Evolutionary conservation across 1,139 yeast genomes (phyloP), one percentile per base, ranked within the genome.

Genomic region (Yueomyces sp.): DNA sequence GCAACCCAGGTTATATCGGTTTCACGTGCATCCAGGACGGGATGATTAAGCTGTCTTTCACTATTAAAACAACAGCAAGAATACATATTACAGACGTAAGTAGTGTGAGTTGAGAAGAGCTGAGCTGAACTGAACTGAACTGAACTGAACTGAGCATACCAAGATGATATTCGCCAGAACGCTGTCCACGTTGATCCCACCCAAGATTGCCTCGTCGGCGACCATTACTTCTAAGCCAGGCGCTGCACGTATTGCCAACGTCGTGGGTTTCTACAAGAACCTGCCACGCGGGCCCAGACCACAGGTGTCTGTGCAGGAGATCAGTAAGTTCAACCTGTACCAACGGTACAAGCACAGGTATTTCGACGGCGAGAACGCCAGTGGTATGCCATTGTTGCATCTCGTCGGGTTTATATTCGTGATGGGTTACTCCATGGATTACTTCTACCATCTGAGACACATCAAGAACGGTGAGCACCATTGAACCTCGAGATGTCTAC

Each of bases 121-220:
- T 19, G 19, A 19, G 19, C 19, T 19, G 19, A 19, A 19, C 19
- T 1, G 19, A 19, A 12, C 12, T 12, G 19, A 19, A 2, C 19
- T 19, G 19, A 19, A 2, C 19, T 19, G 19, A 19, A 19, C 19
- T 1, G 19, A 19, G 19, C 19, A 19, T 2, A 19, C 19, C 19
- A 19, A 19, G 19, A 19, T 19, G 19, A 19, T 4, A 11, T 33
- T 33, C 35, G 8, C 5, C n/a, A 33, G 35, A 33, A 9, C 82
- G 63, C 76, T 91, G 68, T 87, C 97, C 56, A 83, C 97, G 61
- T 76, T 91, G 72, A 87, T 91, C 63, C 98, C 98, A 60, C 98
- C 98, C 65, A 91, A 91, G 93, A 81, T 91, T 64, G 96, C 96
- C 48, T 87, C 97, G 51, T 93, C 95, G 45, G 76, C 80, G 84